Evolutionary conservation across 768 basidiomycete genomes (phyloP).

Genomic region (Cystobasidium onofrii): DNA sequence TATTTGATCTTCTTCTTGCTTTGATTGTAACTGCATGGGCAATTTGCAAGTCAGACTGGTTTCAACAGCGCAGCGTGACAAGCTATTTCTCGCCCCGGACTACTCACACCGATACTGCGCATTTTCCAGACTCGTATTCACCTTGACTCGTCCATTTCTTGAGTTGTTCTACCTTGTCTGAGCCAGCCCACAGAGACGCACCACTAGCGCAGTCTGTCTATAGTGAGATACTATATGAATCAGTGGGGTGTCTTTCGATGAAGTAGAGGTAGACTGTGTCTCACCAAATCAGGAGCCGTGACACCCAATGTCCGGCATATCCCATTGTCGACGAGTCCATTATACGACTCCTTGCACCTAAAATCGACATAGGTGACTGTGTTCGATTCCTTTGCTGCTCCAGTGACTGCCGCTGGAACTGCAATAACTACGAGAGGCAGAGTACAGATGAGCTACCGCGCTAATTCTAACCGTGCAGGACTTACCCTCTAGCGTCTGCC

Average conservation of each 20-base stretch:
- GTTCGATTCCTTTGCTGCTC: neutral
- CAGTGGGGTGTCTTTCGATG: neutral
- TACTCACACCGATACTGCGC: slow-evolving; percentile 12
- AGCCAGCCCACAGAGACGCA: neutral
- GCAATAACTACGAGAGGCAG: neutral
- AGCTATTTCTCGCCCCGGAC: no score
- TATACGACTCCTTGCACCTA: neutral
- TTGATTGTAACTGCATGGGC: slow-evolving; percentile 22
- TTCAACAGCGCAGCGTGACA: neutral
- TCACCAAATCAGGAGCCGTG: neutral
- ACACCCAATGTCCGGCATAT: neutral
- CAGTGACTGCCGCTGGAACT: neutral
- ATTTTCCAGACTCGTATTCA: neutral
- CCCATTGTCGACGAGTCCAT: neutral
- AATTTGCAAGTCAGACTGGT: no score
- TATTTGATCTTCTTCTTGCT: neutral
- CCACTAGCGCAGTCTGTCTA: slow-evolving; percentile 3
- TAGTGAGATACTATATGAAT: no score
- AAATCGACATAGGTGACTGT: neutral
- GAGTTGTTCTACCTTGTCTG: neutral
- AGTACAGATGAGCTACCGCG: no score
- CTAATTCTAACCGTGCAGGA: neutral
- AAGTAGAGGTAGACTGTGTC: neutral
- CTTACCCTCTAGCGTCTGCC: neutral
- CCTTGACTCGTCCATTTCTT: neutral